These are phyloP conservation scores for Metschnikowia hibisci DNA, from an alignment of 805 yeast species.

Conservation along the genomic window DNA sequence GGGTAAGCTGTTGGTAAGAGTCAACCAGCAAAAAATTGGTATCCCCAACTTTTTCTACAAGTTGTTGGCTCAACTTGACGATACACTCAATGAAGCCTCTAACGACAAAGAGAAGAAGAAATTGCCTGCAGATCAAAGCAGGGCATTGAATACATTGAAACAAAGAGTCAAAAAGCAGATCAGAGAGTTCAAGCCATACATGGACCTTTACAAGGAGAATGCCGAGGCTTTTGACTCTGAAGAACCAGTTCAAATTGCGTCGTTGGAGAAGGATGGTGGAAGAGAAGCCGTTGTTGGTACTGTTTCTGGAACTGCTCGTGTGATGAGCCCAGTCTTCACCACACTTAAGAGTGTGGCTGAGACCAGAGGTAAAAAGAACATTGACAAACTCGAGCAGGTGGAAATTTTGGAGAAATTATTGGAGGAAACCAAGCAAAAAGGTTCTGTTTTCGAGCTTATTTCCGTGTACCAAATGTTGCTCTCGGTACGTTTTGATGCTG, in stretches of 20 bases:
- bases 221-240: constrained; percentile 73
- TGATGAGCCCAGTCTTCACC: constrained; percentile 54
- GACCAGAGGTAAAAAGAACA: constrained; percentile 92
- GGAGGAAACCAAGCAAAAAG: constrained; percentile 21
- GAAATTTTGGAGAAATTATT: constrained; percentile 62
- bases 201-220: constrained; percentile 57
- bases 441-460: constrained; percentile 68
- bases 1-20: constrained; percentile 60
- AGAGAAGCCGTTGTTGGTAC: constrained; percentile 25
- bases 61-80: constrained; percentile 69
- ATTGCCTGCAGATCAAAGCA: constrained; percentile 75
- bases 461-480: constrained; percentile 75
- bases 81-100: constrained; percentile 50
- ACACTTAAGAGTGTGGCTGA: constrained; percentile 74
- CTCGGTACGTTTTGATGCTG: constrained; percentile 83
- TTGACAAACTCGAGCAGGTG: constrained; percentile 78
- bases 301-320: constrained; percentile 38
- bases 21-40: constrained; percentile 70
- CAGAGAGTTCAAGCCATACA: constrained; percentile 61
- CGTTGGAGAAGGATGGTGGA: constrained; percentile 30
- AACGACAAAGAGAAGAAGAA: constrained; percentile 58
- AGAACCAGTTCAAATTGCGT: constrained; percentile 37
- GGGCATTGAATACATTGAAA: constrained; percentile 80
- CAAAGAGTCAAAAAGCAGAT: constrained; percentile 82
- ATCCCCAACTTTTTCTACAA: constrained; percentile 71